A percentile compares a stretch with the other conserved stretches of the same genome.
phyloP scores from a whole-genome alignment of 352 stramenopile genomes.

The Globisporangium polare region DNA sequence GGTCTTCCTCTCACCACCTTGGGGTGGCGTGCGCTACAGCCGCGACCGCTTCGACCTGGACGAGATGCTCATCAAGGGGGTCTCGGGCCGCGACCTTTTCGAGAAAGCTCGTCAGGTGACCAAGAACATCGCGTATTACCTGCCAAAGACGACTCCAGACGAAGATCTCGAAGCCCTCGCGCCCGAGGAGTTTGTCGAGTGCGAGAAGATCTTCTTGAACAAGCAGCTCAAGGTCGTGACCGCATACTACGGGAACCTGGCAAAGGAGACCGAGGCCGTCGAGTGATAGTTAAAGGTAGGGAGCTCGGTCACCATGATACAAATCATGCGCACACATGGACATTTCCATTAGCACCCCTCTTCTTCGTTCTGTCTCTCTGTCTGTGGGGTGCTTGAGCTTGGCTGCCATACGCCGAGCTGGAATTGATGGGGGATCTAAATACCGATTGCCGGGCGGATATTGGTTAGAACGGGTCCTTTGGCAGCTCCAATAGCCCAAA shows the following conservation, averaged over 20 bases:
- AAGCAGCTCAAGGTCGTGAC: conserved; percentile 78
- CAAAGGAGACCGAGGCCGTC: background rate
- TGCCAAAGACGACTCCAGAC: conserved; percentile 64
- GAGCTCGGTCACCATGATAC: background rate
- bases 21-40: conserved; percentile 81
- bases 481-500: conserved; percentile 69
- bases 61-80: conserved; percentile 59
- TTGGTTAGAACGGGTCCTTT: conserved; percentile 61
- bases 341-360: background rate
- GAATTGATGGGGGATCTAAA: conserved; percentile 10
- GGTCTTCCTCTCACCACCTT: conserved; percentile 91
- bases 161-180: conserved; percentile 47
- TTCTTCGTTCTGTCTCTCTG: background rate
- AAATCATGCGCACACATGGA: background rate
- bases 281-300: background rate
- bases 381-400: background rate
- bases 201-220: conserved; percentile 79
- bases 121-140: conserved; percentile 80
- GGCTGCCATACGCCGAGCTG: background rate
- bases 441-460: background rate
- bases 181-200: conserved; percentile 55
- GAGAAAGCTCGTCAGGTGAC: conserved; percentile 48
- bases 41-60: conserved; percentile 53
- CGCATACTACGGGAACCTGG: conserved; percentile 75
- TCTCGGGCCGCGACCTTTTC: conserved; percentile 64